Evolutionary conservation across 2,329 filamentous ascomycete genomes (phyloP), one percentile per base, ranked within the genome.

Genomic region (Byssoonygena ceratinophila): DNA sequence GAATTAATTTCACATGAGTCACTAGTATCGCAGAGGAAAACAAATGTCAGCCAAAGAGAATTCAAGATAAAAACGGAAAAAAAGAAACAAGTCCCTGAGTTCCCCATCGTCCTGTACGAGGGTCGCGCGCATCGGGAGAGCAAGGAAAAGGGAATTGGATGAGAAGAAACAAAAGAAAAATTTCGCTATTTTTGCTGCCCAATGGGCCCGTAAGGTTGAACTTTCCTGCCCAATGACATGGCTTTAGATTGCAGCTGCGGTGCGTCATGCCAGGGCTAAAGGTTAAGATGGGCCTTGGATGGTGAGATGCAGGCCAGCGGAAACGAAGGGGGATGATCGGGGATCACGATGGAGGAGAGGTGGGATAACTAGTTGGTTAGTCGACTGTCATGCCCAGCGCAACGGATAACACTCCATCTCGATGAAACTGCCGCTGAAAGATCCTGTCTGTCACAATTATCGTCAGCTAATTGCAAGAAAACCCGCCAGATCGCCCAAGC

Each of bases 261-360:
- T 51, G 48, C 49, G 49, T 51, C 49, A 51, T 51, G 49, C 49
- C 49, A 51, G 49, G 49, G 49, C 49, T 50, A 3, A 29, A 37
- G 14, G 34, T 18, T 18, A 9, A 14, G n/a, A 29, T 29, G 9
- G 27, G 27, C 27, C 27, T 4, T 29, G 36, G 29, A 20, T 34
- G 14, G 25, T 23, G 20, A 43, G 20, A 41, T 41, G 37, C 37
- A 41, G 3, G 36, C 3, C n/a, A 31, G n/a, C 3, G 16, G 34
- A 48, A 22, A 14, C 11, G 14, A 37, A 37, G 18, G 14, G n/a
- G n/a, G n/a, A n/a, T n/a, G n/a, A n/a, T n/a, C n/a, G n/a, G n/a
- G n/a, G n/a, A n/a, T n/a, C n/a, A n/a, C 4, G n/a, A 37, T 4
- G 14, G n/a, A 37, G 34, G 18, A 37, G n/a, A 12, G 32, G 14